A percentile compares a stretch with the other conserved stretches of the same genome.
Evolutionary conservation across 257 asterid genomes (phyloP).

Genomic region (Lycium barbarum): DNA sequence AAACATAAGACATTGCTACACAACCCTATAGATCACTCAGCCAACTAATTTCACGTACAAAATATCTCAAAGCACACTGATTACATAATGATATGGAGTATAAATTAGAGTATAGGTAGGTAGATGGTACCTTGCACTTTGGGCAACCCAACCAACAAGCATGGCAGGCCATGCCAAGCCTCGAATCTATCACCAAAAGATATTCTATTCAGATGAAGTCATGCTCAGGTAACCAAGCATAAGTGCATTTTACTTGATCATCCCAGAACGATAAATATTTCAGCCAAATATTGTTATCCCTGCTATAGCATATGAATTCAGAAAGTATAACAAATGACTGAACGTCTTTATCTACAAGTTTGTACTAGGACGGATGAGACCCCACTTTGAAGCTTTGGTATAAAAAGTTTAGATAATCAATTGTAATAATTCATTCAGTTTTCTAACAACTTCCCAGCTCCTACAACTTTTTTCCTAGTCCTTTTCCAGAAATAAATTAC

Average conservation of each 20-base stretch:
- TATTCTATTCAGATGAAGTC: constrained; percentile 32
- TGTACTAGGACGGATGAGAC: constrained; percentile 7
- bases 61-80: not conserved
- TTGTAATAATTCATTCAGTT: not conserved
- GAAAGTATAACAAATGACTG: not conserved
- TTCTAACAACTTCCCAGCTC: constrained; percentile 6
- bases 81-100: not conserved
- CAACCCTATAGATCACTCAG: not conserved
- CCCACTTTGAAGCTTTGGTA: constrained; percentile 5
- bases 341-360: not conserved
- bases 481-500: not conserved
- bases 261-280: constrained; percentile 11
- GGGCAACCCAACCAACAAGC: constrained; percentile 98
- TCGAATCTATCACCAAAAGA: constrained; percentile 67
- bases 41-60: not conserved
- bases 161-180: constrained; percentile 98
- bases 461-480: not conserved
- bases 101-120: constrained; percentile 6
- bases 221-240: constrained; percentile 5
- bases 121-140: constrained; percentile 80
- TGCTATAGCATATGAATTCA: constrained; percentile 24
- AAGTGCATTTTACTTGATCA: constrained; percentile 27
- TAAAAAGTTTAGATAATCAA: not conserved
- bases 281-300: constrained; percentile 2
- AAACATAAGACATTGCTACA: not conserved